Percentiles rank a stretch among this genome's conserved stretches.
These are phyloP conservation scores for Paraleonurus japonicus DNA, from an alignment of 257 asterid genomes.

Conservation along the genomic window DNA sequence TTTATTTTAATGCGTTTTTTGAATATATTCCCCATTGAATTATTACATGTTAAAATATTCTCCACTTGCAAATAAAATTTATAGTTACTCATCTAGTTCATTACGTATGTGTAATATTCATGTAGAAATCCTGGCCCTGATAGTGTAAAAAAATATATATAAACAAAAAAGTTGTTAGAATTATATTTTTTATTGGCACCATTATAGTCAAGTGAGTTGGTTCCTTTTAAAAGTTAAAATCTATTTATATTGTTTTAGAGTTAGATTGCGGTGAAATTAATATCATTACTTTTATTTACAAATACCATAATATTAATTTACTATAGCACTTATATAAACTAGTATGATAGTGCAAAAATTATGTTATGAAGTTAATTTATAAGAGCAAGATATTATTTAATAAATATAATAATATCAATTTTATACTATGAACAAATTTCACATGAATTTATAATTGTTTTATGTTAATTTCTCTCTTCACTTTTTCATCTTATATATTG, in stretches of 20 bases:
- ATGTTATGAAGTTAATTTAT: too few species aligned
- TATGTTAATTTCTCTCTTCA: background rate
- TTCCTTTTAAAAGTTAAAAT: background rate
- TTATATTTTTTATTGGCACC: background rate
- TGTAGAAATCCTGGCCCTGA: background rate
- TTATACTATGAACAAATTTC: too few species aligned
- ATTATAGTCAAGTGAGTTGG: background rate
- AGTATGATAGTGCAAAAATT: too few species aligned
- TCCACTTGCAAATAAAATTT: background rate
- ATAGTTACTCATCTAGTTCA: background rate
- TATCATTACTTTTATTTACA: too few species aligned
- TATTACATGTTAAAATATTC: background rate
- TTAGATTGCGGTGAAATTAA: too few species aligned
- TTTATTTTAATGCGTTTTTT: too few species aligned
- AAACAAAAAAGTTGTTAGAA: background rate
- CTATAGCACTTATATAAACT: too few species aligned
- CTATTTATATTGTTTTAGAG: background rate
- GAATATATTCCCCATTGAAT: background rate
- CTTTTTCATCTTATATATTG: background rate
- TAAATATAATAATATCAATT: too few species aligned
- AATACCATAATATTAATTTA: too few species aligned
- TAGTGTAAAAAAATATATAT: background rate
- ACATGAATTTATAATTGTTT: too few species aligned
- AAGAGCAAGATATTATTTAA: too few species aligned
- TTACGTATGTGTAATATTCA: background rate